A percentile compares a stretch with the other conserved stretches of the same genome.
phyloP scores from a whole-genome alignment of 1,284 basidiomycete genomes.

The Takashimella koratensis region DNA sequence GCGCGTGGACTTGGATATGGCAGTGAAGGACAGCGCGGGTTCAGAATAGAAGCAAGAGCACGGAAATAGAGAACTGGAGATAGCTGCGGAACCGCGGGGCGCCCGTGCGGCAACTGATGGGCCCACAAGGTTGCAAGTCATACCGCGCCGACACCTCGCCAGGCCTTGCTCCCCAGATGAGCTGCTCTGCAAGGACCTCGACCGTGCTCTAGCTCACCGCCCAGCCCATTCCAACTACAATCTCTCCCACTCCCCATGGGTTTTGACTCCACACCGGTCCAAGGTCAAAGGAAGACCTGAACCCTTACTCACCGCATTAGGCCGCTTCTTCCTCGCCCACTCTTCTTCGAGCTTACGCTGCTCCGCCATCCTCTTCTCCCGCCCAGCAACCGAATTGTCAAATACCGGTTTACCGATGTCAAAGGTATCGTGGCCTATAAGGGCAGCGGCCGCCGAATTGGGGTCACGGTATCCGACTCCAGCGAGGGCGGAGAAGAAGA shows the following conservation, averaged over 20 bases:
- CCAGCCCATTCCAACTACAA: background rate
- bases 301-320: slow-evolving; percentile 43
- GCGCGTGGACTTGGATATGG: background rate
- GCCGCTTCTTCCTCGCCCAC: slow-evolving; percentile 43
- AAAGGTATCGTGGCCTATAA: slow-evolving; percentile 18
- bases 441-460: slow-evolving; percentile 1
- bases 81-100: too few species aligned
- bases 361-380: slow-evolving; percentile 30
- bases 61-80: too few species aligned
- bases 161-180: too few species aligned
- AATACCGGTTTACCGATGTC: slow-evolving; percentile 34
- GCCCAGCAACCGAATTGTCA: slow-evolving; percentile 18
- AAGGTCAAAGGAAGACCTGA: background rate
- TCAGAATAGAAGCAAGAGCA: too few species aligned
- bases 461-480: slow-evolving; percentile 46
- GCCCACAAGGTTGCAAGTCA: too few species aligned
- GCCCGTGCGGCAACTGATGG: too few species aligned
- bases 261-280: background rate
- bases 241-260: background rate
- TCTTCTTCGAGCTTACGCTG: slow-evolving; percentile 38
- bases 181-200: too few species aligned
- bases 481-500: slow-evolving; percentile 47
- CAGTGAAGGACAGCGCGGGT: too few species aligned
- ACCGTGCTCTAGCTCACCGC: too few species aligned
- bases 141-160: too few species aligned